phyloP scores from a whole-genome alignment of 768 basidiomycete genomes.

The Amanita fuliginea region DNA sequence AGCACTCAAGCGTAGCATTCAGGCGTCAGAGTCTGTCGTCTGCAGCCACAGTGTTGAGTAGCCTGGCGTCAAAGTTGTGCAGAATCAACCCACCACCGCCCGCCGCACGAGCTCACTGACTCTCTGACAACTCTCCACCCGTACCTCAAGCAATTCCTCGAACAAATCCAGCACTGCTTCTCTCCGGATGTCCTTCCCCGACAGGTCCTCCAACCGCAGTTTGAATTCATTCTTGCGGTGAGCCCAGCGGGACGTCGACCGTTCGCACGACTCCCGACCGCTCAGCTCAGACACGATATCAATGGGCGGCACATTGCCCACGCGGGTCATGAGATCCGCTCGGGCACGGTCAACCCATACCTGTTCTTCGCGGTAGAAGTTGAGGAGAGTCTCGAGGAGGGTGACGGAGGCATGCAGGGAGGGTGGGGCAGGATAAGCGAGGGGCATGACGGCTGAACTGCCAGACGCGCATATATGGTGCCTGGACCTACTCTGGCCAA shows the following conservation, averaged over 20 bases:
- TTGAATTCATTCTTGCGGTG: conserved; percentile 52
- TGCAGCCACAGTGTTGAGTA: background rate
- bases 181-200: conserved; percentile 6
- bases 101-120: conserved; percentile 46
- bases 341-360: conserved; percentile 64
- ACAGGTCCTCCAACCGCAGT: conserved; percentile 26
- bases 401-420: conserved; percentile 37
- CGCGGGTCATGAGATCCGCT: conserved; percentile 41
- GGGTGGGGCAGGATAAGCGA: conserved; percentile 19
- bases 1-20: too few species aligned
- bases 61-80: background rate
- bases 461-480: background rate
- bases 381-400: conserved; percentile 52
- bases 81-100: conserved; percentile 9
- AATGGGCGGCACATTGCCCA: conserved; percentile 8
- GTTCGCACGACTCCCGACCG: background rate
- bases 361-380: conserved; percentile 61
- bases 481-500: conserved; percentile 17
- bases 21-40: background rate
- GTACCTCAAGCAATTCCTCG: conserved; percentile 59
- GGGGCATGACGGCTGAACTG: conserved; percentile 4
- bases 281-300: background rate
- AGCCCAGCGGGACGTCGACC: conserved; percentile 30
- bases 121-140: conserved; percentile 68
- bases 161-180: conserved; percentile 56